Evolutionary conservation across 2,329 filamentous ascomycete genomes (phyloP).

Genomic region (Phaeosphaeriaceae sp.): DNA sequence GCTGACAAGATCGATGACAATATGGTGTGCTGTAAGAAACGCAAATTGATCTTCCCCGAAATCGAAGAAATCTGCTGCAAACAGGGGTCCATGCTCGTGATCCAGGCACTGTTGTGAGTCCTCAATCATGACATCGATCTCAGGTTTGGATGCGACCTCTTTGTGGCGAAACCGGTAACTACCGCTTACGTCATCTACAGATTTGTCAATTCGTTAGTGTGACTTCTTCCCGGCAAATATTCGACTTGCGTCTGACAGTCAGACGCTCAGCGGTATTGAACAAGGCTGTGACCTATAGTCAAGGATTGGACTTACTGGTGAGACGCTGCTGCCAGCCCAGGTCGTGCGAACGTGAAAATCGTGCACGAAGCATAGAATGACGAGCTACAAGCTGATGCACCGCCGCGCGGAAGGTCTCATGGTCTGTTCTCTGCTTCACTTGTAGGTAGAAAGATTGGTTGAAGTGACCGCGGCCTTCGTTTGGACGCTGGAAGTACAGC

Average conservation of each 20-base stretch:
- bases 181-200: slow-evolving; percentile 25
- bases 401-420: slow-evolving; percentile 30
- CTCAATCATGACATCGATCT: slow-evolving; percentile 41
- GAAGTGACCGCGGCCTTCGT: slow-evolving; percentile 42
- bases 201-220: slow-evolving; percentile 8
- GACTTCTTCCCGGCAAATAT: background rate
- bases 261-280: background rate
- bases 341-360: slow-evolving; percentile 32
- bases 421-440: slow-evolving; percentile 32
- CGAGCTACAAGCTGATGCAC: slow-evolving; percentile 33
- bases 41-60: slow-evolving; percentile 36
- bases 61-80: slow-evolving; percentile 47
- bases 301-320: slow-evolving; percentile 24
- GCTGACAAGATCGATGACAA: slow-evolving; percentile 55
- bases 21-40: slow-evolving; percentile 46
- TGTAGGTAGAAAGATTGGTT: slow-evolving; percentile 45
- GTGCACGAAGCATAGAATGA: slow-evolving; percentile 44
- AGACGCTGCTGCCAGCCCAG: slow-evolving; percentile 41
- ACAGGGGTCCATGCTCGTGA: slow-evolving; percentile 33
- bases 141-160: slow-evolving; percentile 25
- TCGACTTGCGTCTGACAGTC: background rate
- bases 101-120: slow-evolving; percentile 38
- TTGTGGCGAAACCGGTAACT: slow-evolving; percentile 39
- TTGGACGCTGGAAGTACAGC: slow-evolving; percentile 40
- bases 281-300: background rate